Evolutionary conservation across 116 monocot species (phyloP).

Genomic region (Phalaenopsis hybrid): DNA sequence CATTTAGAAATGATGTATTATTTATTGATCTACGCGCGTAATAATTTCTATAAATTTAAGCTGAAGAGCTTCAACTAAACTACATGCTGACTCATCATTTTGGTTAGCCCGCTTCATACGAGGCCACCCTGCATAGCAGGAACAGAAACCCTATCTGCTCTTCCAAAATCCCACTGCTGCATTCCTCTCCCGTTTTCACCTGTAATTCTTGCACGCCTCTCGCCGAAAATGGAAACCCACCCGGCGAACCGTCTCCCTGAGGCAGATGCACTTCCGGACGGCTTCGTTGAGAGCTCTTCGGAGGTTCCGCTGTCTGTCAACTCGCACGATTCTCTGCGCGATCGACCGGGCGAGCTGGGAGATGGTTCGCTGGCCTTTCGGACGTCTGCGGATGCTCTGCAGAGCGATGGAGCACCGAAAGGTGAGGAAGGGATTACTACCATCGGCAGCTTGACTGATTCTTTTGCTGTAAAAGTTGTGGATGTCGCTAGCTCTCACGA

Average conservation of each 20-base stretch:
- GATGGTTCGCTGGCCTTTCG: neutral
- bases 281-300: conserved; percentile 48
- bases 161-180: neutral
- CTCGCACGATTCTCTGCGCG: neutral
- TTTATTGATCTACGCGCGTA: too few relatives aligned
- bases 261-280: conserved; percentile 51
- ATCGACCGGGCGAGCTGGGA: neutral
- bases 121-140: too few relatives aligned
- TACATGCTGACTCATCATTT: too few relatives aligned
- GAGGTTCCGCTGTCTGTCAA: conserved; percentile 9
- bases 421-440: neutral
- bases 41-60: too few relatives aligned
- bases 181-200: neutral
- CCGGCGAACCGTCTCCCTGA: conserved; percentile 42
- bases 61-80: too few relatives aligned
- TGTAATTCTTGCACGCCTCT: neutral
- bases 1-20: too few relatives aligned
- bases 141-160: too few relatives aligned
- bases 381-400: neutral
- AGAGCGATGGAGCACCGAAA: neutral
- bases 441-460: neutral
- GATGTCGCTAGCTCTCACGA: neutral
- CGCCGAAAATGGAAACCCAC: conserved; percentile 24
- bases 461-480: neutral
- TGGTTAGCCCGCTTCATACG: too few relatives aligned